Conservation (phyloP, 192 early-diverging fungal species). For the Backusella tarrabulga region DNA sequence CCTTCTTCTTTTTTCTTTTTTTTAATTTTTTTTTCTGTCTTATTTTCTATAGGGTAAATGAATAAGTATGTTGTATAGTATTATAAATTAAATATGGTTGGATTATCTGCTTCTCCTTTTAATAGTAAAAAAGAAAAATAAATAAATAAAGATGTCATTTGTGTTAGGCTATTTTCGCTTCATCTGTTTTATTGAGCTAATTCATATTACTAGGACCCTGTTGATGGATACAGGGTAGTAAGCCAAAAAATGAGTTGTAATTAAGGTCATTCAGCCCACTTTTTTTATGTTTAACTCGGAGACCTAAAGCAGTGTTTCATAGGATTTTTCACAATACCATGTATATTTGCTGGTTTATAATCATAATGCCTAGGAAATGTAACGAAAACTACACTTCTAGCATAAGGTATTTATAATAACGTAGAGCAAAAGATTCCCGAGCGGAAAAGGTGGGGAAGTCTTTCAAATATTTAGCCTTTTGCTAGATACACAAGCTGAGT, state of each 20-base stretch:
- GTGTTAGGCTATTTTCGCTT: background rate
- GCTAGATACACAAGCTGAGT: constrained; percentile 8
- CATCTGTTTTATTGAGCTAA: background rate
- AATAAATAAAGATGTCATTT: background rate
- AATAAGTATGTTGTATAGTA: background rate
- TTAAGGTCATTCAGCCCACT: background rate
- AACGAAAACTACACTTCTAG: background rate
- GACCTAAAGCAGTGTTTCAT: constrained; percentile 1
- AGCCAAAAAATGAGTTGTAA: background rate
- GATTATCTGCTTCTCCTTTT: background rate
- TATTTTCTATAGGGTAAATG: background rate
- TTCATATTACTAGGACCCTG: background rate
- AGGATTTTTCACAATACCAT: background rate
- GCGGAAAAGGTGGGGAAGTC: background rate
- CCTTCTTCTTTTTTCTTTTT: background rate
- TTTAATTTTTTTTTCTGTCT: background rate
- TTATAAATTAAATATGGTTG: background rate
- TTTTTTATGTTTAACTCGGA: background rate
- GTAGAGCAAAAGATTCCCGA: background rate
- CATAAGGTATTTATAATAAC: background rate
- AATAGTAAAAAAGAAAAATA: background rate
- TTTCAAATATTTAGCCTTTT: background rate
- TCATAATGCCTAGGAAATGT: background rate
- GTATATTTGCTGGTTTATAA: background rate
- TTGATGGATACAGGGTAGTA: background rate